phyloP scores from a whole-genome alignment of 1,284 basidiomycete species.

The Naganishia cerealis region DNA sequence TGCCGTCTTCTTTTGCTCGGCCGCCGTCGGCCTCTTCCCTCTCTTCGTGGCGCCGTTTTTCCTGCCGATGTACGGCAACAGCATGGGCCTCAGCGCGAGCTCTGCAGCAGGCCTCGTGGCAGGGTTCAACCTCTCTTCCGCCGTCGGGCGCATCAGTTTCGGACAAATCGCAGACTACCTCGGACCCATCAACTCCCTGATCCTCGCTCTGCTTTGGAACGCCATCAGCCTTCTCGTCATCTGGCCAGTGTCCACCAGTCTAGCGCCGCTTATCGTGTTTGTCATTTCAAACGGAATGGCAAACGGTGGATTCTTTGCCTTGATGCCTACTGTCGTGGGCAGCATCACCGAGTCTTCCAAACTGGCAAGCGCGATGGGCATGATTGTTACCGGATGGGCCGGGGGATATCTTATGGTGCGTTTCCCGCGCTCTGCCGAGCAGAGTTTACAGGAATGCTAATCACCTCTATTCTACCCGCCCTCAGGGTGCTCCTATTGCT shows the following conservation, averaged over 20 bases:
- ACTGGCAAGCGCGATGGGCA: conserved; percentile 39
- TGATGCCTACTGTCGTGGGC: conserved; percentile 41
- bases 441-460: not conserved
- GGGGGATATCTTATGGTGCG: conserved; percentile 39
- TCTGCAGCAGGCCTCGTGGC: conserved; percentile 42
- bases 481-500: conserved; percentile 39
- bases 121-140: conserved; percentile 42
- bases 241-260: conserved; percentile 31
- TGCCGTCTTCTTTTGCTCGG: conserved; percentile 43
- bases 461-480: not conserved
- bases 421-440: not conserved
- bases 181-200: conserved; percentile 37
- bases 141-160: conserved; percentile 39
- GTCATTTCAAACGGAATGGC: conserved; percentile 39
- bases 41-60: conserved; percentile 52
- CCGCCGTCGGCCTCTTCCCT: conserved; percentile 47
- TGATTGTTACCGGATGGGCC: conserved; percentile 40
- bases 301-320: conserved; percentile 40
- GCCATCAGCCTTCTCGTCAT: conserved; percentile 38
- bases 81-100: conserved; percentile 40
- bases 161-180: conserved; percentile 39
- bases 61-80: conserved; percentile 48
- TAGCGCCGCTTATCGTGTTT: conserved; percentile 40
- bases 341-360: conserved; percentile 35
- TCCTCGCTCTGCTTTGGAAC: conserved; percentile 33